Evolutionary conservation across 768 basidiomycete species (phyloP), one percentile per base, ranked within the genome.

Genomic region (Paxillus ammoniavirescens): DNA sequence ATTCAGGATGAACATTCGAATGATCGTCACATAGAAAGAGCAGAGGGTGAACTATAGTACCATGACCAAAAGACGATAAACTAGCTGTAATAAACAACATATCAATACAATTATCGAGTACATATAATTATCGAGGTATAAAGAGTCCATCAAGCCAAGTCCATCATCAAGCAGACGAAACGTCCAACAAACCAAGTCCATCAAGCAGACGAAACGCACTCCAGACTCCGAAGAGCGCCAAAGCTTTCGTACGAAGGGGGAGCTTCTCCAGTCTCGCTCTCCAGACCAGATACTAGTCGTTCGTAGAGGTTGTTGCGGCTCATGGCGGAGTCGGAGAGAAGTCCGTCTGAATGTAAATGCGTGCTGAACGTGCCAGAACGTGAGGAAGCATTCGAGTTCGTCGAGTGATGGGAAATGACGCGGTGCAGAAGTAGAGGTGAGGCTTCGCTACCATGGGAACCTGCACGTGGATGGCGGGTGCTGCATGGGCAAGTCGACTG

Each of bases 261-360:
- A 8, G 81, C 80, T 67, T 97, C 93, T 7, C 94, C 94, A 14
- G 77, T 75, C 62, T 89, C 86, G 44, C 80, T 88, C 67, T 89
- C 89, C 66, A 87, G 84, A 21, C 95, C 94, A 10, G 88, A 81
- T 37, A 97, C 78, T 17, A 97, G 78, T 23, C 87, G 78, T 65
- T 93, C 93, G 61, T 89, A 93, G 54, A 87, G 78, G 40, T 69
- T 60, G 53, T 72, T 81, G 21, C 75, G 75, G n/a, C 69, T 67
- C 37, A 75, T 61, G n/a, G 77, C 65, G 15, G 72, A 71, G 44
- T 77, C 73, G 4, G 60, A 59, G 30, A 33, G 28, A 15, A 8
- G 12, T 31, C 33, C 47, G 40, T 58, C 52, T 23, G 23, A 23
- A 43, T 42, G 15, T 13, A 49, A 67, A 69, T 69, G 36, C 59